A percentile compares a stretch with the other conserved stretches of the same genome.
Conservation (phyloP, 805 yeast species). For the Wickerhamomyces chaumierensis region DNA sequence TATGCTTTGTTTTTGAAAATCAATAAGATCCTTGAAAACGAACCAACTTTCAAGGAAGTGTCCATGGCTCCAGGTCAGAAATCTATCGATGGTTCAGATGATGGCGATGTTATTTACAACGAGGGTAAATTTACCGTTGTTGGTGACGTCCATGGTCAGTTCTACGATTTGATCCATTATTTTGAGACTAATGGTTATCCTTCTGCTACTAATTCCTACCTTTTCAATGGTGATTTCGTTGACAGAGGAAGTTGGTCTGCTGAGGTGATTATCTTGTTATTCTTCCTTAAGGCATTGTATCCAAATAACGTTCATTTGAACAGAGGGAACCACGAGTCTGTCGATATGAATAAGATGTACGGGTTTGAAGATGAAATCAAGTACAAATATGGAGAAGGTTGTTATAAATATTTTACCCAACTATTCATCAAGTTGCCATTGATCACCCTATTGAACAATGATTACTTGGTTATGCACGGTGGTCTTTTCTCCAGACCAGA, state of each 20-base stretch:
- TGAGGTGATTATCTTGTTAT: conserved; percentile 80
- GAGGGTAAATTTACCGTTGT: conserved; percentile 55
- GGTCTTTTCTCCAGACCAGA: conserved; percentile 78
- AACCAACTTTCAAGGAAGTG: conserved; percentile 70
- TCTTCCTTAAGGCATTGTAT: conserved; percentile 62
- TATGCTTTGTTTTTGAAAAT: conserved; percentile 72
- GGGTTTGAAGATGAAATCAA: conserved; percentile 96
- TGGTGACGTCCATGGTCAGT: conserved; percentile 98
- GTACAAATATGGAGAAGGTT: conserved; percentile 70
- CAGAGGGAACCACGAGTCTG: conserved; percentile 95
- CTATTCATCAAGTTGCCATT: conserved; percentile 80
- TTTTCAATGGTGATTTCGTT: conserved; percentile 96
- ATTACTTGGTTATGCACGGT: conserved; percentile 89
- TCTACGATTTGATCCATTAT: conserved; percentile 76
- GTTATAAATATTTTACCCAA: conserved; percentile 76
- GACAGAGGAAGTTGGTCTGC: conserved; percentile 98
- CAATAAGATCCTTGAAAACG: conserved; percentile 48
- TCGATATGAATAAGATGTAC: conserved; percentile 91
- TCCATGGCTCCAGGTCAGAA: conserved; percentile 16
- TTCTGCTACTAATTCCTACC: conserved; percentile 48
- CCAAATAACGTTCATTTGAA: conserved; percentile 68
- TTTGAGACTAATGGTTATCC: conserved; percentile 71
- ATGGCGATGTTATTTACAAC: conserved; percentile 1
- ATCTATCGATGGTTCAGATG: conserved; percentile 1
- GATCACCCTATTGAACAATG: conserved; percentile 67